Conservation (phyloP, 169 alveolate genomes). For the Theileria luwenshuni region DNA sequence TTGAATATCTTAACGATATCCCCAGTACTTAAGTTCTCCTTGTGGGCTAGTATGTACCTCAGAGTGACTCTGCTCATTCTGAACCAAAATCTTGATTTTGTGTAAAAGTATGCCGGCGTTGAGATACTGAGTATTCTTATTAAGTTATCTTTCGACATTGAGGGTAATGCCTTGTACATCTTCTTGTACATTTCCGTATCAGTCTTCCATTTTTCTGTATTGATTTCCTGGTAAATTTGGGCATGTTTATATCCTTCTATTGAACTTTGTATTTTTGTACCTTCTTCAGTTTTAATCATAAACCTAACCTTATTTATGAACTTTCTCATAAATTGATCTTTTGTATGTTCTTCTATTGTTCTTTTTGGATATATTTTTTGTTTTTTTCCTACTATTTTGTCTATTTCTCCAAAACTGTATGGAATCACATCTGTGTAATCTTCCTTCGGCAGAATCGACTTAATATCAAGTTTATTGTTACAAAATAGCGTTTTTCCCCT, state of each 20-base stretch:
- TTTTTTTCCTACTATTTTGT: constrained; percentile 28
- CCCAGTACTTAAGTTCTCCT: constrained; percentile 16
- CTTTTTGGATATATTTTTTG: constrained; percentile 8
- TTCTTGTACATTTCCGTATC: constrained; percentile 40
- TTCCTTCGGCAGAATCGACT: neutral
- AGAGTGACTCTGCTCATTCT: constrained; percentile 33
- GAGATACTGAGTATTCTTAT: constrained; percentile 45
- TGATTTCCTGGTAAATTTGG: neutral
- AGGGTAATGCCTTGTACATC: constrained; percentile 10
- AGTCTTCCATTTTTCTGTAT: neutral
- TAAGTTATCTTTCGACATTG: constrained; percentile 31
- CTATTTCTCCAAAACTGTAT: constrained; percentile 29
- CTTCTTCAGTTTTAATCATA: no score
- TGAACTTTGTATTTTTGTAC: no score
- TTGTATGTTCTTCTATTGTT: no score
- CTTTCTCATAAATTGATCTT: no score
- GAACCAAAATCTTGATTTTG: constrained; percentile 31
- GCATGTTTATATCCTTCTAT: no score
- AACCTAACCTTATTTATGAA: neutral
- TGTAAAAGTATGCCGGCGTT: constrained; percentile 44
- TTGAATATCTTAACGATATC: constrained; percentile 56
- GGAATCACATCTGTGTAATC: constrained; percentile 21
- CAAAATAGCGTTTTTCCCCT: neutral
- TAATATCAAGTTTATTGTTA: constrained; percentile 7
- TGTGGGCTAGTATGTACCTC: constrained; percentile 40